phyloP scores from a whole-genome alignment of 495 filamentous ascomycete species.

The Sabuloglossum arenarium region DNA sequence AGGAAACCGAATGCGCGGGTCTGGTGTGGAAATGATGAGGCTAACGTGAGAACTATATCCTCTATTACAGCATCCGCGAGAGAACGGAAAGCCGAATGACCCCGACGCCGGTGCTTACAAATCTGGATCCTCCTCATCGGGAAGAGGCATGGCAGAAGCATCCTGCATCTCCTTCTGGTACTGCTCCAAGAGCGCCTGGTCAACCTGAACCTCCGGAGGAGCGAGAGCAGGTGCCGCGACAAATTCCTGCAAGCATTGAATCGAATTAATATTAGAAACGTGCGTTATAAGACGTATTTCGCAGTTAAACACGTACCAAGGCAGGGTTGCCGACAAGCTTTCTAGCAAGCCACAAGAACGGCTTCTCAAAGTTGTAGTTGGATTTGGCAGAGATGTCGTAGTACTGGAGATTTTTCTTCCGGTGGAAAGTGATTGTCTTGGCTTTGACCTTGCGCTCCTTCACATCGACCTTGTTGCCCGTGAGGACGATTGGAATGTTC shows the following conservation, averaged over 20 bases:
- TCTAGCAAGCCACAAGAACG: slow-evolving; percentile 97
- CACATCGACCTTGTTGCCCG: slow-evolving; percentile 99
- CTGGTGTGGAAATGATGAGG: neutral
- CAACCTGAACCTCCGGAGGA: slow-evolving; percentile 76
- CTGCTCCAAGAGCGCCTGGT: slow-evolving; percentile 55
- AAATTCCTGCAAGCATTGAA: slow-evolving; percentile 50
- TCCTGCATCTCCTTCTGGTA: slow-evolving; percentile 78
- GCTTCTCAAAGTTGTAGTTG: slow-evolving; percentile 99
- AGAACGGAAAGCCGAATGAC: neutral
- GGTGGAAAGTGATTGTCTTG: slow-evolving; percentile 99
- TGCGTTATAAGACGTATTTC: neutral
- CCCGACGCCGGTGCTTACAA: slow-evolving; percentile 23
- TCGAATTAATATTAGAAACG: neutral
- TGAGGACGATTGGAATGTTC: slow-evolving; percentile 96
- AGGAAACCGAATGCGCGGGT: neutral
- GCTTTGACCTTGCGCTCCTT: slow-evolving; percentile 99
- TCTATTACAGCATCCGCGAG: neutral
- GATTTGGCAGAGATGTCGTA: slow-evolving; percentile 99
- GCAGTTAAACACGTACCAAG: slow-evolving; percentile 38
- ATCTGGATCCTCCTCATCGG: slow-evolving; percentile 84
- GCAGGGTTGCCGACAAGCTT: slow-evolving; percentile 90
- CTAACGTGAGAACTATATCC: neutral
- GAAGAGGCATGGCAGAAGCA: slow-evolving; percentile 67
- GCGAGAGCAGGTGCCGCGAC: slow-evolving; percentile 87
- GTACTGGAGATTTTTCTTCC: slow-evolving; percentile 99